Conservation (phyloP, 1,284 basidiomycete species). For the Trametes hirsuta region DNA sequence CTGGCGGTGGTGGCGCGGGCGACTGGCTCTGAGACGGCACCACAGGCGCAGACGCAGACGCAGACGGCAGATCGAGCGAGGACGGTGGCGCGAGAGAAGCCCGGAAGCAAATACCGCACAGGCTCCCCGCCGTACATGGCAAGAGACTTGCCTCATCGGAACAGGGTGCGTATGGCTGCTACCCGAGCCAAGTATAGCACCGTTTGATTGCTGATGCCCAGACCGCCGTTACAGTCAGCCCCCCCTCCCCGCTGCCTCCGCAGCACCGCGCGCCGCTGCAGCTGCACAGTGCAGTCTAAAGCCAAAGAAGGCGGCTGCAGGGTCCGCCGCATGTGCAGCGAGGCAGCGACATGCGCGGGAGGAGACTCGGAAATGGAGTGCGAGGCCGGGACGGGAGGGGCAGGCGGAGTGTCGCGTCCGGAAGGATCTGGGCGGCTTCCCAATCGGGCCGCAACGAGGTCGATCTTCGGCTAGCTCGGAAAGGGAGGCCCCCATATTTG, state of each 20-base stretch:
- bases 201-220: constrained; percentile 22
- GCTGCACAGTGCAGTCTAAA: neutral
- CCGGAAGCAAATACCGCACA: constrained; percentile 19
- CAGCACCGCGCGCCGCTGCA: constrained; percentile 3
- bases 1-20: neutral
- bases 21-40: neutral
- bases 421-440: constrained; percentile 25
- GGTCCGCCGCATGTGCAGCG: neutral
- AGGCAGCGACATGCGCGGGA: constrained; percentile 3
- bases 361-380: constrained; percentile 17
- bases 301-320: neutral
- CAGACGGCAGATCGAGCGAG: constrained; percentile 9
- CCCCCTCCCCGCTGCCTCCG: constrained; percentile 5
- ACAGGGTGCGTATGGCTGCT: constrained; percentile 21
- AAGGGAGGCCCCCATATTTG: constrained; percentile 23
- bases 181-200: constrained; percentile 26
- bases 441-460: constrained; percentile 27
- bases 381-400: constrained; percentile 5
- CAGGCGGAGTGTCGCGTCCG: constrained; percentile 17
- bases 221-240: neutral
- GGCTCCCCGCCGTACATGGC: constrained; percentile 18
- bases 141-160: constrained; percentile 22
- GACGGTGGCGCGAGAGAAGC: constrained; percentile 14
- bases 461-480: constrained; percentile 33
- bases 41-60: neutral